Conservation (phyloP, 805 yeast genomes). For the Myxozyma vanderwaltii region DNA sequence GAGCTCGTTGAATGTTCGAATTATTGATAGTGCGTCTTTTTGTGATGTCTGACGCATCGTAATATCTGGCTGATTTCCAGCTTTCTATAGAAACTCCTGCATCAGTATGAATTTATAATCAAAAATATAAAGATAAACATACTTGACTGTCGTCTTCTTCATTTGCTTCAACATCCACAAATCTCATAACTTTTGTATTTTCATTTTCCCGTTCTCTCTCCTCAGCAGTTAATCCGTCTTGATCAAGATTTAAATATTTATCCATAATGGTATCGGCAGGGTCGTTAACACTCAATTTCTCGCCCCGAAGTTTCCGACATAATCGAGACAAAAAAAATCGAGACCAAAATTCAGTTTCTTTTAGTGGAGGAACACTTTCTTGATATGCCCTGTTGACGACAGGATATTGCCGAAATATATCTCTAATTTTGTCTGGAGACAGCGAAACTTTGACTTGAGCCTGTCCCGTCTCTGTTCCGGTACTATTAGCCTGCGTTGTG, state of each 20-base stretch:
- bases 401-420: slow-evolving; percentile 90
- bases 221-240: slow-evolving; percentile 50
- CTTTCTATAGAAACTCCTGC: slow-evolving; percentile 19
- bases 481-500: slow-evolving; percentile 84
- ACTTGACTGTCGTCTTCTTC: slow-evolving; percentile 55
- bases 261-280: slow-evolving; percentile 85
- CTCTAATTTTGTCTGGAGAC: slow-evolving; percentile 85
- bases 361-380: slow-evolving; percentile 85
- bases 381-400: slow-evolving; percentile 84
- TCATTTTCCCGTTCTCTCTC: slow-evolving; percentile 27
- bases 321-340: slow-evolving; percentile 88
- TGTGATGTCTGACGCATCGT: slow-evolving; percentile 73
- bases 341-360: slow-evolving; percentile 95
- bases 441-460: slow-evolving; percentile 84
- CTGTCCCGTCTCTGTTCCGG: slow-evolving; percentile 16
- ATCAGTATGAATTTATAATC: background rate
- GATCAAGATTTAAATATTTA: slow-evolving; percentile 72
- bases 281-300: slow-evolving; percentile 70
- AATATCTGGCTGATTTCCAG: slow-evolving; percentile 82
- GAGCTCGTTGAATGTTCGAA: slow-evolving; percentile 85
- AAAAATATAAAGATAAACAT: background rate
- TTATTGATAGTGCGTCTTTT: slow-evolving; percentile 71
- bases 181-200: slow-evolving; percentile 58
- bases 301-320: slow-evolving; percentile 87
- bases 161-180: slow-evolving; percentile 79